phyloP scores from a whole-genome alignment of 1,139 yeast genomes.

The Zygosaccharomyces pseudobailii region DNA sequence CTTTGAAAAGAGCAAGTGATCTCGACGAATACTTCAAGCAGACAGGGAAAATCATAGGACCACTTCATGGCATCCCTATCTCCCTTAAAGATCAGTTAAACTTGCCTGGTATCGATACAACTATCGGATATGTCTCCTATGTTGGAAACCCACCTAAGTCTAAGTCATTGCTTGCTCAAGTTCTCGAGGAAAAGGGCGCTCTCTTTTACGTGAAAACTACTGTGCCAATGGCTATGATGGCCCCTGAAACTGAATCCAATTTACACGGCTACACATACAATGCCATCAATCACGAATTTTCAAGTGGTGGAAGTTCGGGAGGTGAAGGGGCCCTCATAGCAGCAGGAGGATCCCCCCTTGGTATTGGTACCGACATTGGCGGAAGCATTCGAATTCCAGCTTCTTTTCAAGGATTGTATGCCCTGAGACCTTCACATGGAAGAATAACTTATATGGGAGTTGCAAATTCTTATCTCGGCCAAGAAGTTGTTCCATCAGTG shows the following conservation, averaged over 20 bases:
- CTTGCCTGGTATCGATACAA: conserved; percentile 51
- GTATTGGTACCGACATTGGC: conserved; percentile 74
- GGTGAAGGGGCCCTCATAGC: conserved; percentile 71
- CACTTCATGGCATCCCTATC: conserved; percentile 71
- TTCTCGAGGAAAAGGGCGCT: conserved; percentile 59
- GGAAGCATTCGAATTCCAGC: conserved; percentile 76
- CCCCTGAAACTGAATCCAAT: conserved; percentile 46
- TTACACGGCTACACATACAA: conserved; percentile 49
- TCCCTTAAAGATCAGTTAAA: conserved; percentile 70
- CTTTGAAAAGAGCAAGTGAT: conserved; percentile 48
- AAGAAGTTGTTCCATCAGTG: conserved; percentile 43
- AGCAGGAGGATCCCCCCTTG: conserved; percentile 59
- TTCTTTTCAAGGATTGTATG: conserved; percentile 61
- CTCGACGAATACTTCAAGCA: conserved; percentile 48
- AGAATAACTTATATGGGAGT: conserved; percentile 52
- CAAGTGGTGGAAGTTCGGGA: conserved; percentile 68
- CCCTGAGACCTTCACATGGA: conserved; percentile 63
- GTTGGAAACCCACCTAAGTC: conserved; percentile 46
- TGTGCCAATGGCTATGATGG: conserved; percentile 55
- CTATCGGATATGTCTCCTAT: conserved; percentile 58
- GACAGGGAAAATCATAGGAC: conserved; percentile 61
- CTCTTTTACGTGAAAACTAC: conserved; percentile 53
- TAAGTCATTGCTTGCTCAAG: conserved; percentile 47
- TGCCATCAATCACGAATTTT: conserved; percentile 46
- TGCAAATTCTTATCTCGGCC: conserved; percentile 45